Conservation (phyloP, 2,329 filamentous ascomycete species). For the Tolypocladium ophioglossoides region DNA sequence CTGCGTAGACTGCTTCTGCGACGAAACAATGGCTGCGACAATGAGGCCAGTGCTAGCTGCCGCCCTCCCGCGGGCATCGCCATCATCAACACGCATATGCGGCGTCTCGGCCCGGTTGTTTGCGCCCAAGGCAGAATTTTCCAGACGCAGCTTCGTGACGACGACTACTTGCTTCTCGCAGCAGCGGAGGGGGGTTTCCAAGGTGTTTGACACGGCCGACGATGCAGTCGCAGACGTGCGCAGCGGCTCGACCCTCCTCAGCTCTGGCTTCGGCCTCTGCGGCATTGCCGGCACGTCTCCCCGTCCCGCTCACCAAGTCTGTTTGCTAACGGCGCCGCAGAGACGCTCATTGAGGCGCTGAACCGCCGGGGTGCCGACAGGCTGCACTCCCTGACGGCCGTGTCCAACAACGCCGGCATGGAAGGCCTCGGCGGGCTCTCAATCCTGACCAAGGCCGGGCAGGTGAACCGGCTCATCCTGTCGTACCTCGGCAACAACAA, state of each 20-base stretch:
- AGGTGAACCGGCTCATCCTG: constrained; percentile 61
- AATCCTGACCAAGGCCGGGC: constrained; percentile 56
- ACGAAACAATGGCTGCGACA: neutral
- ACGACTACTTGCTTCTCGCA: constrained; percentile 4
- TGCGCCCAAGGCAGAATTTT: neutral
- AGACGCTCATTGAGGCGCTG: constrained; percentile 63
- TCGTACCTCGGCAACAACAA: constrained; percentile 74
- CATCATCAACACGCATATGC: neutral
- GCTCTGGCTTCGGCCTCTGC: constrained; percentile 74
- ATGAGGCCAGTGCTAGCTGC: neutral
- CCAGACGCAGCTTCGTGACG: constrained; percentile 3
- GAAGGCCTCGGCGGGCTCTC: constrained; percentile 59
- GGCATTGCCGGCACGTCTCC: constrained; percentile 52
- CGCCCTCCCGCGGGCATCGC: neutral
- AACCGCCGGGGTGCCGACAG: constrained; percentile 46
- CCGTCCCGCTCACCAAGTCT: neutral
- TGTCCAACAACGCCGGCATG: constrained; percentile 72
- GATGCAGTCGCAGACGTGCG: constrained; percentile 60
- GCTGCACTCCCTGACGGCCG: constrained; percentile 59
- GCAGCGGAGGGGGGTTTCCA: constrained; percentile 26
- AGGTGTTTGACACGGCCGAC: constrained; percentile 46
- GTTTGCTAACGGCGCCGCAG: constrained; percentile 20
- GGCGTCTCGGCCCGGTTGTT: neutral
- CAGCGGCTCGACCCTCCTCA: constrained; percentile 60
- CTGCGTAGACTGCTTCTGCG: neutral